A percentile compares a stretch with the other conserved stretches of the same genome.
phyloP scores from a whole-genome alignment of 352 stramenopile species.

The Achlya hypogyna region DNA sequence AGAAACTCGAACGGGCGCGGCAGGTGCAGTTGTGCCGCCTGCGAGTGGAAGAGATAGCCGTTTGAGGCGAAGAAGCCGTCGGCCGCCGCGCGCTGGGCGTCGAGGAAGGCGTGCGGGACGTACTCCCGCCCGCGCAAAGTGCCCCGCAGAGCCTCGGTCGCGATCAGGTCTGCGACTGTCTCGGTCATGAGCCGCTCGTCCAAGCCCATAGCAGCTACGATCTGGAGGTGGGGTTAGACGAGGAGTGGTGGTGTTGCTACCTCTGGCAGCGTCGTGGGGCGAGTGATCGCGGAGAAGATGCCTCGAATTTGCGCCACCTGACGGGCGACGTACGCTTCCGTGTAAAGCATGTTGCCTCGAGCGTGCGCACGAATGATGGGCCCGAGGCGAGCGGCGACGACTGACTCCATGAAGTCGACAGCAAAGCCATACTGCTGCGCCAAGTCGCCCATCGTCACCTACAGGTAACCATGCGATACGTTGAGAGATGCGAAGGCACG shows the following conservation, averaged over 20 bases:
- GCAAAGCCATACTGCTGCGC: conserved; percentile 74
- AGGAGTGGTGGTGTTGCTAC: no score
- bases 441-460: conserved; percentile 50
- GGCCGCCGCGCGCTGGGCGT: conserved; percentile 58
- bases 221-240: not conserved
- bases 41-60: conserved; percentile 54
- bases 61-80: conserved; percentile 84
- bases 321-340: conserved; percentile 53
- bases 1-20: conserved; percentile 69
- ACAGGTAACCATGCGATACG: not conserved
- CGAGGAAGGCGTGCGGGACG: conserved; percentile 69
- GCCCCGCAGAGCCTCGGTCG: conserved; percentile 44
- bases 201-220: conserved; percentile 25
- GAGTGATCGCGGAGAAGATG: conserved; percentile 49
- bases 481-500: not conserved
- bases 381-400: conserved; percentile 50
- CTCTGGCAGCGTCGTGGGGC: conserved; percentile 62
- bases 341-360: conserved; percentile 63
- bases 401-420: conserved; percentile 76
- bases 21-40: conserved; percentile 42
- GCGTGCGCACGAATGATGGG: conserved; percentile 49
- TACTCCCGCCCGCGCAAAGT: conserved; percentile 61
- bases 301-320: conserved; percentile 59
- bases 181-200: conserved; percentile 61
- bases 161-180: conserved; percentile 45